phyloP scores from a whole-genome alignment of 2,329 filamentous ascomycete species.

The Aspergillus latus region DNA sequence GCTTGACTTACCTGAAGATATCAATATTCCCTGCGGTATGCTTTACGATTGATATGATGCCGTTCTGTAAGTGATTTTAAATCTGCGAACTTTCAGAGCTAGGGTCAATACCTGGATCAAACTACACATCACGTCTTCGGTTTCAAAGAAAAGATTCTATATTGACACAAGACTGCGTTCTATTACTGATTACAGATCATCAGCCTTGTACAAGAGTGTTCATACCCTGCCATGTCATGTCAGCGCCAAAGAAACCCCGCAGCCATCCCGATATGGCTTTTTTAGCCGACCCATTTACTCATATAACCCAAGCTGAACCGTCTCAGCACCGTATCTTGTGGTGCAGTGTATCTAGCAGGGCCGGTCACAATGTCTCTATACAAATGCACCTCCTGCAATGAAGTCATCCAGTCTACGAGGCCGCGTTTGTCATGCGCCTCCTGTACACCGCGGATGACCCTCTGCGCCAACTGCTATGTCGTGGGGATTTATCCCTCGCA shows the following conservation, averaged over 20 bases:
- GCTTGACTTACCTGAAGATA: too few species aligned
- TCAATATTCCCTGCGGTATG: too few species aligned
- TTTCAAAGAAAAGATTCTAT: too few species aligned
- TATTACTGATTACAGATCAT: too few species aligned
- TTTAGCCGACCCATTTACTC: not conserved
- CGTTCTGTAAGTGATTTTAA: too few species aligned
- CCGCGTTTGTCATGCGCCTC: slow-evolving; percentile 5
- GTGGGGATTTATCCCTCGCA: slow-evolving; percentile 4
- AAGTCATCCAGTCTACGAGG: slow-evolving; percentile 5
- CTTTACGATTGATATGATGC: too few species aligned
- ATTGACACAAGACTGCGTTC: too few species aligned
- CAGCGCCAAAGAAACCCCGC: not conserved
- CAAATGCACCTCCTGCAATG: slow-evolving; percentile 8
- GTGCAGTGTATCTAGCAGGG: not conserved
- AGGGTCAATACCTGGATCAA: too few species aligned
- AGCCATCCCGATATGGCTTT: not conserved
- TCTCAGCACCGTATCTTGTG: not conserved
- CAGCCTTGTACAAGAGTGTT: too few species aligned
- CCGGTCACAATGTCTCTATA: slow-evolving; percentile 7
- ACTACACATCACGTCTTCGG: too few species aligned
- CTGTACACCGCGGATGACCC: slow-evolving; percentile 8
- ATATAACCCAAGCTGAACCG: not conserved
- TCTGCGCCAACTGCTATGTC: slow-evolving; percentile 13
- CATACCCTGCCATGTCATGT: not conserved
- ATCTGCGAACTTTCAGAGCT: too few species aligned